These are phyloP conservation scores for Colletotrichum spaethianum DNA, from an alignment of 2,329 filamentous ascomycete species.

Conservation along the genomic window DNA sequence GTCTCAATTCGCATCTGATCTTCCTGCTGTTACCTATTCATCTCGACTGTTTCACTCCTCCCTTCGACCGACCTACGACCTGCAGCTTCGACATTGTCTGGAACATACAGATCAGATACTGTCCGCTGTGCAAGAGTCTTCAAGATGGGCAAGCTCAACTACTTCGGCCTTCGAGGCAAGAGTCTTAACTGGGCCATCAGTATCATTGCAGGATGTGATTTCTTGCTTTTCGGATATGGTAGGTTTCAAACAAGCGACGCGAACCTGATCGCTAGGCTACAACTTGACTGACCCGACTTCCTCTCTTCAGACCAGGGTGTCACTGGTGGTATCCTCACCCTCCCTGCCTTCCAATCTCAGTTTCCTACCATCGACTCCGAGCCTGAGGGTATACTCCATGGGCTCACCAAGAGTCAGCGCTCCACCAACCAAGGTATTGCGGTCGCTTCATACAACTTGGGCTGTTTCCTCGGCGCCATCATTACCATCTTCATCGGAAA, in stretches of 20 bases:
- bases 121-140: conserved; percentile 34
- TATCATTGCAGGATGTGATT: conserved; percentile 80
- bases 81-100: conserved; percentile 27
- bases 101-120: conserved; percentile 11
- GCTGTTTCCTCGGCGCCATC: conserved; percentile 68
- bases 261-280: neutral
- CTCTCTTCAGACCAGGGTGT: conserved; percentile 77
- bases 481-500: conserved; percentile 49
- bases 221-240: conserved; percentile 74
- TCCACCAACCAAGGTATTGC: conserved; percentile 69
- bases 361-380: conserved; percentile 57
- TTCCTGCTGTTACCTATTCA: conserved; percentile 7
- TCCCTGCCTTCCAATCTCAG: conserved; percentile 70
- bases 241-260: conserved; percentile 40
- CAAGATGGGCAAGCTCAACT: conserved; percentile 52
- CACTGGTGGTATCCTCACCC: conserved; percentile 81
- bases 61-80: conserved; percentile 2
- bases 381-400: conserved; percentile 45
- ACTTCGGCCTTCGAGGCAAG: conserved; percentile 76
- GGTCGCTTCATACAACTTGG: conserved; percentile 71
- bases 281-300: conserved; percentile 48
- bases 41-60: neutral
- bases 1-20: conserved; percentile 1
- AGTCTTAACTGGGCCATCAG: conserved; percentile 78
- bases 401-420: conserved; percentile 54